Conservation (phyloP, 2,329 filamentous ascomycete species). For the Fusarium praegraminearum region DNA sequence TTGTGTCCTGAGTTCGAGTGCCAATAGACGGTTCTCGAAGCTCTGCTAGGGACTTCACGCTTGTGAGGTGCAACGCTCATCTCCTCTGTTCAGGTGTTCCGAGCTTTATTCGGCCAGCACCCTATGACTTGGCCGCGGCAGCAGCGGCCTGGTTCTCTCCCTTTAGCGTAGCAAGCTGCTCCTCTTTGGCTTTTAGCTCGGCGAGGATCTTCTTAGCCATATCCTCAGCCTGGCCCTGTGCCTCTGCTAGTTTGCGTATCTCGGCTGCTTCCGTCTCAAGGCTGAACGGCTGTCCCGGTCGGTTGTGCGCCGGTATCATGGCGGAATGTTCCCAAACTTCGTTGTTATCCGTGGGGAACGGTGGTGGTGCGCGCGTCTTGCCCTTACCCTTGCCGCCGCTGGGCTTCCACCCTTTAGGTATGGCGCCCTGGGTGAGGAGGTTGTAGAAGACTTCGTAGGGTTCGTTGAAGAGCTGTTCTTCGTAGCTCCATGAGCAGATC, state of each 20-base stretch:
- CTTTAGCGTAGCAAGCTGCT: slow-evolving; percentile 70
- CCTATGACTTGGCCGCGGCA: slow-evolving; percentile 50
- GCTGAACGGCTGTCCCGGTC: slow-evolving; percentile 78
- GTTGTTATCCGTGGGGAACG: slow-evolving; percentile 56
- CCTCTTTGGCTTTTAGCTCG: slow-evolving; percentile 74
- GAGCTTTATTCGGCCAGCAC: slow-evolving; percentile 10
- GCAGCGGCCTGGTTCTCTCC: slow-evolving; percentile 65
- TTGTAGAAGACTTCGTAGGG: slow-evolving; percentile 94
- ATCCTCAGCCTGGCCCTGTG: slow-evolving; percentile 71
- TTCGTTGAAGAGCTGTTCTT: slow-evolving; percentile 97
- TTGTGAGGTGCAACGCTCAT: background rate
- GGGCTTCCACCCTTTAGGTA: slow-evolving; percentile 59
- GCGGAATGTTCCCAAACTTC: slow-evolving; percentile 75
- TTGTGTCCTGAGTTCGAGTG: background rate
- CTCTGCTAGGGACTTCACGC: background rate
- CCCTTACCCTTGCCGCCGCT: slow-evolving; percentile 67
- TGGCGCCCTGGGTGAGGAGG: slow-evolving; percentile 79
- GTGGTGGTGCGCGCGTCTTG: slow-evolving; percentile 57
- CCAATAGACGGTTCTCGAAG: background rate
- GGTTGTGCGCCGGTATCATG: slow-evolving; percentile 76
- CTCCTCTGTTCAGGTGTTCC: slow-evolving; percentile 7
- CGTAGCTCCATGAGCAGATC: slow-evolving; percentile 84
- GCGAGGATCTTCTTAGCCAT: slow-evolving; percentile 70
- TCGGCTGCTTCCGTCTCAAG: slow-evolving; percentile 75
- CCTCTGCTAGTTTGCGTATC: slow-evolving; percentile 71